Evolutionary conservation across 768 basidiomycete genomes (phyloP).

Genomic region (Rhizopogon vesiculosus): DNA sequence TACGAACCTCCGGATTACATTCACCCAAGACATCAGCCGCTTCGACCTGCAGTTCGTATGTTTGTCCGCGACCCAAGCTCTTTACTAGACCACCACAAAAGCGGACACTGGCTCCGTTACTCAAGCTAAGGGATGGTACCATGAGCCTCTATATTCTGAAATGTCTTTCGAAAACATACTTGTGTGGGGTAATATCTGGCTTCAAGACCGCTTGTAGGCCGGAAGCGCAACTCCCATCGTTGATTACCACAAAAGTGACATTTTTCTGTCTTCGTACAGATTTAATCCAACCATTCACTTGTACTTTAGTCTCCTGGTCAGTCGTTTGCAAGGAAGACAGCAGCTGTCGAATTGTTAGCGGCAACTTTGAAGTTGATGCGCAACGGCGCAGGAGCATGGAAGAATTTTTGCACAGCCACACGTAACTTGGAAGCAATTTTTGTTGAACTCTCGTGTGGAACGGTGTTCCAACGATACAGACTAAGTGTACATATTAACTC

Average conservation of each 20-base stretch:
- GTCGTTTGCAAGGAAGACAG: conserved; percentile 17
- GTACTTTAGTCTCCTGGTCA: conserved; percentile 14
- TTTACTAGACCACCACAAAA: conserved; percentile 40
- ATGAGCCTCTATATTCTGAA: neutral
- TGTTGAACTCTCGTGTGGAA: too few species aligned
- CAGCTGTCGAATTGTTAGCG: conserved; percentile 33
- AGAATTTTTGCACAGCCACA: conserved; percentile 22
- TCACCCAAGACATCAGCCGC: conserved; percentile 45
- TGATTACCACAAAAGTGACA: conserved; percentile 78
- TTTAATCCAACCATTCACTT: conserved; percentile 81
- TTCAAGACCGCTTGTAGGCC: conserved; percentile 77
- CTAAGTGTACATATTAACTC: neutral
- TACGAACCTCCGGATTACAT: conserved; percentile 52
- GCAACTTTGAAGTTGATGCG: conserved; percentile 24
- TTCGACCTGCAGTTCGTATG: conserved; percentile 47
- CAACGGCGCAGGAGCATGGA: conserved; percentile 25
- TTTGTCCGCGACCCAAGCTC: conserved; percentile 48
- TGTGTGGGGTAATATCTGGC: conserved; percentile 30
- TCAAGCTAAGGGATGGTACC: conserved; percentile 30
- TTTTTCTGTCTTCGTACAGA: conserved; percentile 85
- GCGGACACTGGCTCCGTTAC: conserved; percentile 52
- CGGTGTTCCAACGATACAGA: too few species aligned
- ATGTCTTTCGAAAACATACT: conserved; percentile 18
- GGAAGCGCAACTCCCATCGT: conserved; percentile 71
- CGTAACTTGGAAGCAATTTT: neutral